These are phyloP conservation scores for Lentinula raphanica DNA, from an alignment of 768 basidiomycete species.

Conservation along the genomic window DNA sequence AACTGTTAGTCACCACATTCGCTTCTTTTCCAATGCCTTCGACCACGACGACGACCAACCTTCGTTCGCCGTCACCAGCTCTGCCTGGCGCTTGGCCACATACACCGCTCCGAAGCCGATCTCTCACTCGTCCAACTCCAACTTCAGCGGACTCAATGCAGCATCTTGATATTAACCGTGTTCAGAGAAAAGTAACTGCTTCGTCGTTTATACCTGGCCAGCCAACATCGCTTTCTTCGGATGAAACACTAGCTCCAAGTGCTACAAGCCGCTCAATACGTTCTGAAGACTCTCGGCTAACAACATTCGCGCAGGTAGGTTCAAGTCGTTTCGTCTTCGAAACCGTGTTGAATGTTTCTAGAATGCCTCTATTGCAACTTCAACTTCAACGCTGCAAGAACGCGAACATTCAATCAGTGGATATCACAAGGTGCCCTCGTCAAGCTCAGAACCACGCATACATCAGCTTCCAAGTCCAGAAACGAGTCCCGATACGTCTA, in stretches of 20 bases:
- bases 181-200: not conserved
- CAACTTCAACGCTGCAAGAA: not conserved
- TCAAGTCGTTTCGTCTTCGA: not conserved
- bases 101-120: conserved; percentile 18
- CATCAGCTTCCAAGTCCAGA: conserved; percentile 12
- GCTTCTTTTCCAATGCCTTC: conserved; percentile 12
- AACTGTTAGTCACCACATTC: not conserved
- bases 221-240: not conserved
- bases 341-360: not conserved
- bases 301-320: not conserved
- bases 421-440: not conserved
- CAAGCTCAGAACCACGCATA: conserved; percentile 12
- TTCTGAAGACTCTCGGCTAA: conserved; percentile 17
- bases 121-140: conserved; percentile 16
- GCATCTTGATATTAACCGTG: conserved; percentile 16
- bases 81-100: conserved; percentile 44
- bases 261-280: conserved; percentile 3
- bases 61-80: conserved; percentile 25
- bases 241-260: not conserved
- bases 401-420: not conserved
- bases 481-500: not conserved
- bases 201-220: not conserved
- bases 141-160: conserved; percentile 8
- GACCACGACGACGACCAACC: conserved; percentile 9
- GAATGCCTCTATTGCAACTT: not conserved